A percentile compares a stretch with the other conserved stretches of the same genome.
These are phyloP conservation scores for Schizosaccharomyces versatilis DNA, from an alignment of 1,139 yeast genomes.

Conservation along the genomic window DNA sequence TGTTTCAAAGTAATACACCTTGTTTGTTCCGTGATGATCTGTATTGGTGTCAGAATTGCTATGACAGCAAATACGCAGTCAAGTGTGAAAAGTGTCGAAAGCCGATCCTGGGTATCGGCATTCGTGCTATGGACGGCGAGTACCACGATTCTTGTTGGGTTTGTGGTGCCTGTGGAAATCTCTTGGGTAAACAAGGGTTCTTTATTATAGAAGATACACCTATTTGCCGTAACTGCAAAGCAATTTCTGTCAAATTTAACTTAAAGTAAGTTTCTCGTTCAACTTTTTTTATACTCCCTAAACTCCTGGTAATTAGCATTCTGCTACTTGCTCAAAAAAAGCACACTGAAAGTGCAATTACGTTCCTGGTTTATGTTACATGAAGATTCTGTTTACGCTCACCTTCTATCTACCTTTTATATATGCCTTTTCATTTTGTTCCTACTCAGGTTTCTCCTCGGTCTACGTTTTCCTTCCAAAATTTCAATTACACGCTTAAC, in stretches of 20 bases:
- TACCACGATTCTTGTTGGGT: not conserved
- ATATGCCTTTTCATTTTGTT: no score
- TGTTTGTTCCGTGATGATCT: slow-evolving; percentile 13
- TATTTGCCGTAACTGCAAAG: slow-evolving; percentile 1
- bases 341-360: no score
- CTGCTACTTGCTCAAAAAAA: no score
- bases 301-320: no score
- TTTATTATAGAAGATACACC: slow-evolving; percentile 1
- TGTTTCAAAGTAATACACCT: not conserved
- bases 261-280: not conserved
- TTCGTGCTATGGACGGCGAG: not conserved
- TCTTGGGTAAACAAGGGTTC: not conserved
- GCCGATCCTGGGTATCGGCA: slow-evolving; percentile 8
- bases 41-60: slow-evolving; percentile 18
- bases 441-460: no score
- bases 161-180: not conserved
- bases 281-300: no score
- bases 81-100: slow-evolving; percentile 20
- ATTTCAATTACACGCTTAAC: no score
- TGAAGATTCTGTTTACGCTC: no score
- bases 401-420: no score
- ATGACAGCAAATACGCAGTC: slow-evolving; percentile 15
- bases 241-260: slow-evolving; percentile 1
- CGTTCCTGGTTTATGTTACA: no score
- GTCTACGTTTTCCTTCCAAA: no score